Percentiles rank a stretch among this genome's conserved stretches.
Evolutionary conservation across 805 yeast species (phyloP).

Genomic region (Monosporozyma yasuniensis): DNA sequence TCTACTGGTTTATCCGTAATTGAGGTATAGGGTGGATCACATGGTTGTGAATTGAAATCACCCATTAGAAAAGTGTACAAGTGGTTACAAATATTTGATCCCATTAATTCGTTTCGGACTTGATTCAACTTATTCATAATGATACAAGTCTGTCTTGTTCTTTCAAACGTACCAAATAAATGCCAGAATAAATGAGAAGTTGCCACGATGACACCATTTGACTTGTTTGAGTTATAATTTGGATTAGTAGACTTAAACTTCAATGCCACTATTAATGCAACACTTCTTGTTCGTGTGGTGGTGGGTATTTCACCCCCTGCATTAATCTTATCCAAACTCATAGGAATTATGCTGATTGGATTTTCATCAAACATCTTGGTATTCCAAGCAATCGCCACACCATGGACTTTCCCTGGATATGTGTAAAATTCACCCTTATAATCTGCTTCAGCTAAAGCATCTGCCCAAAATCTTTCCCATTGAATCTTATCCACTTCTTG

Average conservation of each 20-base stretch:
- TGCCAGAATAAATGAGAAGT: conserved; percentile 94
- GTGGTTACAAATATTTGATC: conserved; percentile 4
- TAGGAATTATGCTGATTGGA: conserved; percentile 34
- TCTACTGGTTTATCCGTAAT: conserved; percentile 51
- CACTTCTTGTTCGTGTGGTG: conserved; percentile 57
- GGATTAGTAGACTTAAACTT: conserved; percentile 35
- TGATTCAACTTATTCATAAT: conserved; percentile 46
- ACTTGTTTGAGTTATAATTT: conserved; percentile 12
- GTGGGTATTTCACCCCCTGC: conserved; percentile 36
- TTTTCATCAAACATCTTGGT: conserved; percentile 19
- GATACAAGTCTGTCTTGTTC: conserved; percentile 72
- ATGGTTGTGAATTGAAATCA: conserved; percentile 82
- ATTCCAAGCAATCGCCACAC: conserved; percentile 61
- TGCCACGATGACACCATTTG: conserved; percentile 56
- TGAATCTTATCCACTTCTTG: conserved; percentile 79
- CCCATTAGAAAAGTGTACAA: conserved; percentile 65
- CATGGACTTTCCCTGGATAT: conserved; percentile 52
- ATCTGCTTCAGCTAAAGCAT: conserved; percentile 43
- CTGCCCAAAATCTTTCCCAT: conserved; percentile 54
- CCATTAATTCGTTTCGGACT: conserved; percentile 34
- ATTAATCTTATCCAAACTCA: conserved; percentile 44
- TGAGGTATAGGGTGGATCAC: conserved; percentile 71
- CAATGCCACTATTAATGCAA: conserved; percentile 54
- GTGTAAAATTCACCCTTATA: conserved; percentile 46
- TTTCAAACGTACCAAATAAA: conserved; percentile 82